Base-by-base conservation (phyloP, 169 alveolate genomes). In the Blepharisma undulans region DNA sequence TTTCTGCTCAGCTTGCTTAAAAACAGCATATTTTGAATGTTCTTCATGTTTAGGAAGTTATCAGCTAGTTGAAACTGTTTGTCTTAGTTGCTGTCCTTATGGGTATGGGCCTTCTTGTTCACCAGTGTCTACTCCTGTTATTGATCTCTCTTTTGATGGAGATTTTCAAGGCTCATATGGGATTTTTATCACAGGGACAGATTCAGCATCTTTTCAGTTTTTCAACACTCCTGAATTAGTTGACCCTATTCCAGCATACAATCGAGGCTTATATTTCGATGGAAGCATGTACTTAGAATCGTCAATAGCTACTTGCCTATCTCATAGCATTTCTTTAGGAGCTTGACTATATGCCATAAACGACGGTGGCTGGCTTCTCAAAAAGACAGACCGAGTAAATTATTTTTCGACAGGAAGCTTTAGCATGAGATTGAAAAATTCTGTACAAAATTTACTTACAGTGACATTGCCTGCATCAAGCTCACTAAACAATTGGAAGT, bases 231-330 rank as follows among this genome's bases (percentile, higher is more conserved):
- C 86, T 29, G 86, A 78, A 22, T 1, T 14, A 2, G 0, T 29
- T 34, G 89, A 82, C 22, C 89, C 89, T 1, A 36, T 82, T 36
- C 89, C 89, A 21, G 72, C 36, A n/a, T 19, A 32, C 19, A 30
- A 59, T 2, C 33, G 89, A 82, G 89, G 89, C 7, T 82, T 48
- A 21, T 82, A n/a, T 60, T 82, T 82, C n/a, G 76, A 32, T 34
- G 72, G 77, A 22, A 29, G 0, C 19, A 25, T 2, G 27, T 72
- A 25, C 19, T 72, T 72, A 7, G 4, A 8, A 72, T 0, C 80
- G 0, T 25, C 27, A 25, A 72, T 6, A 25, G 16, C 1, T 6
- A 8, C 33, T 29, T 12, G 10, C 6, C 18, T 79, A n/a, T 25
- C 6, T 33, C 60, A 27, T 12, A 30, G 25, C 14, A 22, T 79